Percentiles rank a stretch among this genome's conserved stretches.
phyloP scores from a whole-genome alignment of 495 filamentous ascomycete genomes.

The Penicillium salamii region DNA sequence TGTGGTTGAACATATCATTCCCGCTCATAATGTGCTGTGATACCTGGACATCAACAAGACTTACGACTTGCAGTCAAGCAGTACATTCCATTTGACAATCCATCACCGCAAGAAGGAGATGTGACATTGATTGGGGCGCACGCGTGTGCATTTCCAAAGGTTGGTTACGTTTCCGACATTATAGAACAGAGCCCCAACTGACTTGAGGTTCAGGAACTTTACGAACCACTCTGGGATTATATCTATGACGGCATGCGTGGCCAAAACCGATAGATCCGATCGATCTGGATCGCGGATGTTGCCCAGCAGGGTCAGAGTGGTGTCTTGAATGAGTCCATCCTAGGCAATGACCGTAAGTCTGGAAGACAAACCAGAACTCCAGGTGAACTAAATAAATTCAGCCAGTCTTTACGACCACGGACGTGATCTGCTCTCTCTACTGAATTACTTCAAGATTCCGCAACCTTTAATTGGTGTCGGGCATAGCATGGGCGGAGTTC shows the following conservation, averaged over 20 bases:
- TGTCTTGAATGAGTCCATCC: constrained; percentile 57
- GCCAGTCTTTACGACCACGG: constrained; percentile 69
- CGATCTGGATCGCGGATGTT: constrained; percentile 72
- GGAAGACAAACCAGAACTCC: neutral
- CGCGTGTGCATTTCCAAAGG: constrained; percentile 74
- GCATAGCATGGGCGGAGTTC: constrained; percentile 70
- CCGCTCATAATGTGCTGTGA: constrained; percentile 58
- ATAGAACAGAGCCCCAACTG: no score
- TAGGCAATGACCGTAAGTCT: constrained; percentile 46
- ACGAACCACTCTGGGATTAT: constrained; percentile 74
- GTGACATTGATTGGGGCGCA: constrained; percentile 71
- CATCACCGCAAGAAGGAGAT: constrained; percentile 52
- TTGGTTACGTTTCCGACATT: no score
- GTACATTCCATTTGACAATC: constrained; percentile 62
- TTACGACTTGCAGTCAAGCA: constrained; percentile 67
- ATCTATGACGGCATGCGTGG: constrained; percentile 48
- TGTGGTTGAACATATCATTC: constrained; percentile 41
- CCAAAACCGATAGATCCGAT: constrained; percentile 41
- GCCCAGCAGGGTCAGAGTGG: constrained; percentile 63
- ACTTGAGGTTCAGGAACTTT: constrained; percentile 69
- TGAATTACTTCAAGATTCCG: constrained; percentile 67
- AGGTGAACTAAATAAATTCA: constrained; percentile 8
- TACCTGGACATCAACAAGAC: constrained; percentile 46
- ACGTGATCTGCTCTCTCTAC: constrained; percentile 68
- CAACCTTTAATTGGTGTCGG: constrained; percentile 72